These are phyloP conservation scores for Polytolypa hystricis DNA, from an alignment of 2,329 filamentous ascomycete species.

Conservation along the genomic window DNA sequence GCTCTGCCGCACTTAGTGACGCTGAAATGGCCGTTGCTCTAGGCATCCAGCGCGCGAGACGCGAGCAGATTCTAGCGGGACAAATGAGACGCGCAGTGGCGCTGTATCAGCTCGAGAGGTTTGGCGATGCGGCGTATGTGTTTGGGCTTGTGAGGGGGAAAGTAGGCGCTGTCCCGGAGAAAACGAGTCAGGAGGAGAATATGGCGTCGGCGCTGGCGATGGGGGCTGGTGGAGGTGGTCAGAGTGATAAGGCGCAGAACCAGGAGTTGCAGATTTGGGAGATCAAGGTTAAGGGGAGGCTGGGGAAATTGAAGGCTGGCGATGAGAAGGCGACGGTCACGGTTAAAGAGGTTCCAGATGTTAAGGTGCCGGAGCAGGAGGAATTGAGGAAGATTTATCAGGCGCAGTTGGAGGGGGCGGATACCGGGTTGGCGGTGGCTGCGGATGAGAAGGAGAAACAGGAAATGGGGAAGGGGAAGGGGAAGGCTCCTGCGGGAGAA, in stretches of 20 bases:
- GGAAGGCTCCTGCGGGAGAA: neutral
- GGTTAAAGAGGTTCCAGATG: slow-evolving; percentile 44
- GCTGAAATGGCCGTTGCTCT: slow-evolving; percentile 54
- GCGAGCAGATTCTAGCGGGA: slow-evolving; percentile 65
- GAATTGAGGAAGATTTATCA: slow-evolving; percentile 26
- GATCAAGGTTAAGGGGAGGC: slow-evolving; percentile 42
- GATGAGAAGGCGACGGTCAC: slow-evolving; percentile 37
- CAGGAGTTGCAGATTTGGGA: slow-evolving; percentile 46
- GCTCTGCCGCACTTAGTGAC: slow-evolving; percentile 50
- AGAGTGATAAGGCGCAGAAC: slow-evolving; percentile 15
- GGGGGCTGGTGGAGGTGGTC: slow-evolving; percentile 10
- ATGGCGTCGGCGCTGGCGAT: slow-evolving; percentile 22
- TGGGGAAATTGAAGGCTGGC: slow-evolving; percentile 38
- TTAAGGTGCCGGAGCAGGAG: slow-evolving; percentile 33
- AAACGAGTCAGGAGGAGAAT: slow-evolving; percentile 28
- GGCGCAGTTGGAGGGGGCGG: slow-evolving; percentile 16
- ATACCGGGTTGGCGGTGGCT: slow-evolving; percentile 6
- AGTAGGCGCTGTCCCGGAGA: slow-evolving; percentile 41
- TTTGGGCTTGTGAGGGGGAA: slow-evolving; percentile 46
- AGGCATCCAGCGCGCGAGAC: slow-evolving; percentile 57
- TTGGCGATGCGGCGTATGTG: slow-evolving; percentile 64
- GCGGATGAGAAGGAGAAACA: slow-evolving; percentile 4
- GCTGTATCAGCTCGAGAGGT: slow-evolving; percentile 57
- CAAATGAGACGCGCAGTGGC: slow-evolving; percentile 71
- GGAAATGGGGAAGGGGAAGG: slow-evolving; percentile 4